These are phyloP conservation scores for Exophiala bonariae DNA, from an alignment of 2,329 filamentous ascomycete species.

Conservation along the genomic window DNA sequence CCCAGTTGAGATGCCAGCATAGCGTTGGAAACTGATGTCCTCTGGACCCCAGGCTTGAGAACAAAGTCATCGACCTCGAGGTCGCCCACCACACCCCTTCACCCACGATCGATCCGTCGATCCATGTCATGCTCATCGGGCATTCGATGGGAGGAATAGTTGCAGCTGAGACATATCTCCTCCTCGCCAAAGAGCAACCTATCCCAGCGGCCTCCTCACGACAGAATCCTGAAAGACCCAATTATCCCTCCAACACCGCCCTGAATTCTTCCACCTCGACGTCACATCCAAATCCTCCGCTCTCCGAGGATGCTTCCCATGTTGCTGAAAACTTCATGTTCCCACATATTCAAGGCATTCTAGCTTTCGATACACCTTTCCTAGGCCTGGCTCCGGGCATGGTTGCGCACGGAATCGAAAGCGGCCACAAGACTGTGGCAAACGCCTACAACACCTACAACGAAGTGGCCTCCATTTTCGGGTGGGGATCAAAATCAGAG, in stretches of 20 bases:
- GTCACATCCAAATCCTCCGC: slow-evolving; percentile 18
- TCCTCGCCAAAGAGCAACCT: slow-evolving; percentile 67
- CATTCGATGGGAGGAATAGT: slow-evolving; percentile 95
- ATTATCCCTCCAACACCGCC: slow-evolving; percentile 27
- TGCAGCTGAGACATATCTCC: slow-evolving; percentile 81
- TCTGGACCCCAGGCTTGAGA: slow-evolving; percentile 65
- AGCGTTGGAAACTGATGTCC: no score
- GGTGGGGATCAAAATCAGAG: slow-evolving; percentile 50
- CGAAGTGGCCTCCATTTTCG: slow-evolving; percentile 61
- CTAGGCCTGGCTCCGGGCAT: slow-evolving; percentile 53
- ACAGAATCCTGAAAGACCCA: slow-evolving; percentile 26
- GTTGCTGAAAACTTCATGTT: slow-evolving; percentile 68
- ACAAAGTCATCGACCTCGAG: slow-evolving; percentile 93
- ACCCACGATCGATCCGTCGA: slow-evolving; percentile 82
- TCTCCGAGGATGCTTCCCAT: slow-evolving; percentile 21
- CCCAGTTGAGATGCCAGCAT: no score
- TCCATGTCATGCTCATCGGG: slow-evolving; percentile 77
- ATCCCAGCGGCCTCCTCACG: slow-evolving; percentile 36
- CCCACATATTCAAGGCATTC: slow-evolving; percentile 83
- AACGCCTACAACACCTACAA: slow-evolving; percentile 69
- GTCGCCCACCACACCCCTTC: slow-evolving; percentile 76
- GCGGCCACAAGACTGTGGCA: slow-evolving; percentile 74
- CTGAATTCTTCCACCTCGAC: slow-evolving; percentile 24
- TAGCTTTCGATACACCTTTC: slow-evolving; percentile 94
- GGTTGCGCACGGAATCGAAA: slow-evolving; percentile 66